A percentile compares a stretch with the other conserved stretches of the same genome.
Conservation (phyloP, 2,329 filamentous ascomycete genomes). For the Xylariaceae sp. region DNA sequence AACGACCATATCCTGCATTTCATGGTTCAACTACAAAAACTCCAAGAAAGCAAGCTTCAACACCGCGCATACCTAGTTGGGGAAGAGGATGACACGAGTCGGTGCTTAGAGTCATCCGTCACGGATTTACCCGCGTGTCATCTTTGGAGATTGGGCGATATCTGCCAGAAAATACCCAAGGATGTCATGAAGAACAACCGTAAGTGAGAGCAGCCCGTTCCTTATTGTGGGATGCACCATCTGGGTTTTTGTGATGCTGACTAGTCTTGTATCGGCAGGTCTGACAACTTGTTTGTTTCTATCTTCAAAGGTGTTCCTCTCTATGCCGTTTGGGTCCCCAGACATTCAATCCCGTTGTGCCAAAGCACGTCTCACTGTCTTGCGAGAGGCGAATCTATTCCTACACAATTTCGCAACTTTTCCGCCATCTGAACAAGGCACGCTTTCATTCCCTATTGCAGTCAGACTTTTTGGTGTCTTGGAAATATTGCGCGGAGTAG, state of each 20-base stretch:
- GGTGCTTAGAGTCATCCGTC: slow-evolving; percentile 17
- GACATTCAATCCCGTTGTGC: slow-evolving; percentile 17
- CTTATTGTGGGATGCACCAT: not conserved
- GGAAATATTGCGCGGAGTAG: slow-evolving; percentile 28
- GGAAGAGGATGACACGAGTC: slow-evolving; percentile 3
- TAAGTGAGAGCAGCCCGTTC: slow-evolving; percentile 27
- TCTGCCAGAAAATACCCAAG: slow-evolving; percentile 24
- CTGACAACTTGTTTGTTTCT: slow-evolving; percentile 34
- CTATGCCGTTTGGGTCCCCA: slow-evolving; percentile 25
- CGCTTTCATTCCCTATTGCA: slow-evolving; percentile 24
- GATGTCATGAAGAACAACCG: slow-evolving; percentile 27
- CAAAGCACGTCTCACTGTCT: slow-evolving; percentile 24
- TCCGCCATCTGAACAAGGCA: slow-evolving; percentile 17
- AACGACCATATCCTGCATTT: slow-evolving; percentile 46
- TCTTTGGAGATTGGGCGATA: slow-evolving; percentile 24
- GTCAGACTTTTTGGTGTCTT: slow-evolving; percentile 27
- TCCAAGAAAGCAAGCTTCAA: slow-evolving; percentile 26
- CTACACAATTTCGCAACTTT: slow-evolving; percentile 28
- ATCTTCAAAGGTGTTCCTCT: slow-evolving; percentile 35
- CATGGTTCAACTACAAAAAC: slow-evolving; percentile 23
- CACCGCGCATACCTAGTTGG: slow-evolving; percentile 9
- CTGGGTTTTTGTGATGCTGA: not conserved
- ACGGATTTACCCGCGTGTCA: slow-evolving; percentile 31
- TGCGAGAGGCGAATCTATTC: slow-evolving; percentile 22
- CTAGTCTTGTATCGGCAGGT: slow-evolving; percentile 25